Evolutionary conservation across 805 yeast genomes (phyloP), one percentile per base, ranked within the genome.

Genomic region (Candida oleophila): DNA sequence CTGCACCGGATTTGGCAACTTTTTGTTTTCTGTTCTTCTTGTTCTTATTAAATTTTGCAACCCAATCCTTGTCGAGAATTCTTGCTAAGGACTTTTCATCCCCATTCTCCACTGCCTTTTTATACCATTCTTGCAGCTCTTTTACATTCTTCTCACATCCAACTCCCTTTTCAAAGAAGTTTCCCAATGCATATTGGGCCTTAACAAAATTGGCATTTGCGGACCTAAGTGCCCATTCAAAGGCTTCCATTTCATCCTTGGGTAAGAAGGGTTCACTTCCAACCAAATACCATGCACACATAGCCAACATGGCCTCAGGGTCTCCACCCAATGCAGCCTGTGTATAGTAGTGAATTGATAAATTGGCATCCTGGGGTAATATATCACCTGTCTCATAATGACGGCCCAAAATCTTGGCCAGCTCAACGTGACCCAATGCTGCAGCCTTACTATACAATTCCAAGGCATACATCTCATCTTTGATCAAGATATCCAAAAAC

Each of bases 211-310:
- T 88, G 35, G 81, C 69, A 37, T 77, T 73, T 0, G 98, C 97
- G 0, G 98, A 92, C 52, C 88, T 75, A 45, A 80, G 70, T 1
- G 97, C 97, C 98, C 98, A 94, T 57, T 89, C 94, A 63, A 85
- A 92, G 1, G 97, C 95, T 65, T 91, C 97, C 44, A 70, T 78
- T 45, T 85, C 87, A 63, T 91, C 92, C 51, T 80, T 79, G 7
- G 83, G 84, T 55, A 94, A 75, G 40, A 79, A 80, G n/a, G 94
- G 91, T 30, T 87, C 91, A 30, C 88, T 83, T 0, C 99, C 99
- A 22, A 89, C 85, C 65, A 92, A 73, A 62, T 92, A 94, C 97
- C 98, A 94, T 1, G 97, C 97, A 64, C 97, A 91, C 71, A 92
- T 74, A 1, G 96, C 91, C 58, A 92, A 73, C 96, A 92, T 94